phyloP scores from a whole-genome alignment of 2,329 filamentous ascomycete species.

The Fusarium austroafricanum region DNA sequence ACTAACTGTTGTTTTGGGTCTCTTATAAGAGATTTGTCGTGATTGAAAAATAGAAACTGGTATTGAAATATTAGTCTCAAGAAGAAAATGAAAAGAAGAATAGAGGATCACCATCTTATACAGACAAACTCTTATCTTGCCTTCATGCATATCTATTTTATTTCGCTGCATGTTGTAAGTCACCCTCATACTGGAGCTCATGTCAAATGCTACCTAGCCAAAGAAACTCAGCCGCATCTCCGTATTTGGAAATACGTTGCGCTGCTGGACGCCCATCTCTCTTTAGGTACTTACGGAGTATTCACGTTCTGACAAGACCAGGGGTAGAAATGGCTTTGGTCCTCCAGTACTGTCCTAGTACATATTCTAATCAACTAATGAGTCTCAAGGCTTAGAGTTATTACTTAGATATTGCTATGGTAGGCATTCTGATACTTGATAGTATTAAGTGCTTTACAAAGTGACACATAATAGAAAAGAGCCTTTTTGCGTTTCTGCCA shows the following conservation, averaged over 20 bases:
- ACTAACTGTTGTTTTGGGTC: background rate
- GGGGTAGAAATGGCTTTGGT: no score
- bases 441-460: no score
- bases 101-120: background rate
- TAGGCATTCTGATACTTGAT: no score
- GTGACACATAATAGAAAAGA: no score
- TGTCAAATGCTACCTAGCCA: slow-evolving; percentile 1
- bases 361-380: no score
- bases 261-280: background rate
- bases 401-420: no score
- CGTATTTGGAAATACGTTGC: slow-evolving; percentile 20
- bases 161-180: background rate
- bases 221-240: slow-evolving; percentile 20
- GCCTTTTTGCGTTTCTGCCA: no score
- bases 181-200: background rate
- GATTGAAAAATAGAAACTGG: background rate
- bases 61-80: no score
- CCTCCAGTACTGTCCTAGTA: background rate
- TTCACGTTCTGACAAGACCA: no score
- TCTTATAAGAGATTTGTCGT: background rate
- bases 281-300: background rate
- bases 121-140: background rate
- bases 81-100: background rate
- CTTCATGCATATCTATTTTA: background rate
- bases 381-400: no score